Base-by-base conservation (phyloP, 2,329 filamentous ascomycete species). In the Pseudogymnoascus pannorum region DNA sequence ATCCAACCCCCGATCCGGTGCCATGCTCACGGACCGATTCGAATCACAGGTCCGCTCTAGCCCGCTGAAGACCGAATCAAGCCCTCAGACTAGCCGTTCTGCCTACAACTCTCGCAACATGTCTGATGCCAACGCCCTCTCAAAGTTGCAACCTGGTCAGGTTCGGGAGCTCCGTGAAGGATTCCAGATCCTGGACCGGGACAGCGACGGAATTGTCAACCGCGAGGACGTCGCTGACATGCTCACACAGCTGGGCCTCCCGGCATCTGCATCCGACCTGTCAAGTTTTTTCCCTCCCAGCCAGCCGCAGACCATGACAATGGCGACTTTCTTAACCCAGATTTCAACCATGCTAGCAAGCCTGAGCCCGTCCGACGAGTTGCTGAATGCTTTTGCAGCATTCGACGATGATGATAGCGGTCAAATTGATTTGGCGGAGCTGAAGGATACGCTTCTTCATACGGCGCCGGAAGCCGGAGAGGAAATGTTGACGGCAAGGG, bases 391-490 rank as follows among this genome's bases (percentile, higher is more conserved):
- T 0, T 93, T 99, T 67, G 91, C 91, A 2, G 94, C 94, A 0
- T 97, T 97, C 72, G 94, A 99, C 71, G 90, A 96, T 64, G 92
- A 96, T 65, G 94, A 99, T 72, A 94, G 89, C 69, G 94, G 94
- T 2, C 92, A 97, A 74, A 86, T 97, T 38, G 92, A 97, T 71
- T 77, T 96, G 18, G 82, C 78, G 0, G 91, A 96, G 73, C 76
- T 99, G 64, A 85, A 89, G 51, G 90, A 94, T 67, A 91, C 93
- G 0, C 74, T 99, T 48, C 75, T 97, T 40, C 84, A 92, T 66
- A 96, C 92, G 0, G 85, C 86, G 0, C 90, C 91, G 0, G 91
- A 96, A 67, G 80, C 83, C 0, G 90, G 89, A 16, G 81, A 85
- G 72, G 80, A 79, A 72, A 78, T 77, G 38, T 74, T 95, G 65